Evolutionary conservation across 495 filamentous ascomycete species (phyloP).

Genomic region (Thozetella sp.): DNA sequence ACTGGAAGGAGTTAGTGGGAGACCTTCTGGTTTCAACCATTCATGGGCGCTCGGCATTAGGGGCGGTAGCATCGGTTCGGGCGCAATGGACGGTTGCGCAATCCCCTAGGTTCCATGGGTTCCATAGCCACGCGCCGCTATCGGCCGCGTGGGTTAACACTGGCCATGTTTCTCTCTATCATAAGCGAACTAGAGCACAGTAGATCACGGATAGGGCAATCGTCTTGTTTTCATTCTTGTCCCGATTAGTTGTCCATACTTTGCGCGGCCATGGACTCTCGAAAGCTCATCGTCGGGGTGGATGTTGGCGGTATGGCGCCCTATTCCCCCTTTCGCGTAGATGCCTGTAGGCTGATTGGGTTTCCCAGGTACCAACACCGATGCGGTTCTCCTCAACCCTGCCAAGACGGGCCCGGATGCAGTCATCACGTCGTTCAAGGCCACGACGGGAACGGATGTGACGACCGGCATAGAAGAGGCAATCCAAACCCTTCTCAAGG

Average conservation of each 20-base stretch:
- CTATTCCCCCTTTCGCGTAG: background rate
- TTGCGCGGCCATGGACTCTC: background rate
- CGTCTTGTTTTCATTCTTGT: background rate
- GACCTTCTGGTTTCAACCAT: no score
- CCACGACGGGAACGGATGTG: slow-evolving; percentile 39
- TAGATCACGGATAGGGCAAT: background rate
- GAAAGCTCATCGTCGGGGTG: slow-evolving; percentile 10
- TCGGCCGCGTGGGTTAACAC: no score
- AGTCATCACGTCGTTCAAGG: slow-evolving; percentile 16
- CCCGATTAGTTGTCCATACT: background rate
- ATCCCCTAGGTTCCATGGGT: no score
- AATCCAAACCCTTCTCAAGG: slow-evolving; percentile 33
- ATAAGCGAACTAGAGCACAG: no score
- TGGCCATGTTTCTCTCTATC: no score
- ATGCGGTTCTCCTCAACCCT: slow-evolving; percentile 13
- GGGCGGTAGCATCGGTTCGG: no score
- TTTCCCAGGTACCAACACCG: slow-evolving; percentile 15
- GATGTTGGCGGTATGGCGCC: slow-evolving; percentile 11
- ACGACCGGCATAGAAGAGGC: slow-evolving; percentile 43
- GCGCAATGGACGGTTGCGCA: no score
- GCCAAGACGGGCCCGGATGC: slow-evolving; percentile 13
- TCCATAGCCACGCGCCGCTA: no score
- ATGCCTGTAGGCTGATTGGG: slow-evolving; percentile 6
- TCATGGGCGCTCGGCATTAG: no score
- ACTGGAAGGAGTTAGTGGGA: no score